Conservation (phyloP, 2,329 filamentous ascomycete species). For the Dryadomyces quercivorus region DNA sequence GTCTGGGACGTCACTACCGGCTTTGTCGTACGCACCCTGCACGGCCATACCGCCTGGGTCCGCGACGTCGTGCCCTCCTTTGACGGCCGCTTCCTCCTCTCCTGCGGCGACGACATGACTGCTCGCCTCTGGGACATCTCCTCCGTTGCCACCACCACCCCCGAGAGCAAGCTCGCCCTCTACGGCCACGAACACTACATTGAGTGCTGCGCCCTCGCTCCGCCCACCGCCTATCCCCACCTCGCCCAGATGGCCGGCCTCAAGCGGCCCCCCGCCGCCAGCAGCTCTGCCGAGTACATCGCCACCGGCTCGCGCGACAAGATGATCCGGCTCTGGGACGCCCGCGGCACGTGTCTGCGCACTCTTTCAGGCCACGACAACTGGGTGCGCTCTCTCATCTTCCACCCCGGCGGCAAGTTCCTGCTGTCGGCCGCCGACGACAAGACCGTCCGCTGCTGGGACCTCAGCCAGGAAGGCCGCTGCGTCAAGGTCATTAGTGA, state of each 20-base stretch:
- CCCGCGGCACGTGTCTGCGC: constrained; percentile 71
- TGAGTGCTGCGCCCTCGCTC: constrained; percentile 79
- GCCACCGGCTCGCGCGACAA: constrained; percentile 87
- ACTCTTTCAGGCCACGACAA: constrained; percentile 84
- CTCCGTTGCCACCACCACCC: constrained; percentile 31
- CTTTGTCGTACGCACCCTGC: constrained; percentile 82
- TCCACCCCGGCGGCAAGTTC: constrained; percentile 87
- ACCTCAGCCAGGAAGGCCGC: constrained; percentile 78
- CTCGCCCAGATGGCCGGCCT: constrained; percentile 66
- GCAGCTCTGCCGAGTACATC: constrained; percentile 72
- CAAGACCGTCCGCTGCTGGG: constrained; percentile 89
- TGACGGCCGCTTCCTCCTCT: constrained; percentile 74
- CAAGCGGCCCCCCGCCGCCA: constrained; percentile 66
- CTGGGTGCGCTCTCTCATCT: constrained; percentile 77
- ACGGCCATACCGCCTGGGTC: constrained; percentile 84
- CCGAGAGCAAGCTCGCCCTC: constrained; percentile 67
- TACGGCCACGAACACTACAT: constrained; percentile 78
- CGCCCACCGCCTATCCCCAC: constrained; percentile 64
- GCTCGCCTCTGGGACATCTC: constrained; percentile 77
- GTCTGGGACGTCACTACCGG: constrained; percentile 93
- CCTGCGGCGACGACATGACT: constrained; percentile 71
- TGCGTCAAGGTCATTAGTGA: constrained; percentile 73
- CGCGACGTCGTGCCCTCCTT: constrained; percentile 71
- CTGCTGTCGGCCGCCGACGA: constrained; percentile 79
- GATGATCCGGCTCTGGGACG: constrained; percentile 81